Percentiles rank a stretch among this genome's conserved stretches.
phyloP scores from a whole-genome alignment of 495 filamentous ascomycete species.

The Tetracladium setigerum region DNA sequence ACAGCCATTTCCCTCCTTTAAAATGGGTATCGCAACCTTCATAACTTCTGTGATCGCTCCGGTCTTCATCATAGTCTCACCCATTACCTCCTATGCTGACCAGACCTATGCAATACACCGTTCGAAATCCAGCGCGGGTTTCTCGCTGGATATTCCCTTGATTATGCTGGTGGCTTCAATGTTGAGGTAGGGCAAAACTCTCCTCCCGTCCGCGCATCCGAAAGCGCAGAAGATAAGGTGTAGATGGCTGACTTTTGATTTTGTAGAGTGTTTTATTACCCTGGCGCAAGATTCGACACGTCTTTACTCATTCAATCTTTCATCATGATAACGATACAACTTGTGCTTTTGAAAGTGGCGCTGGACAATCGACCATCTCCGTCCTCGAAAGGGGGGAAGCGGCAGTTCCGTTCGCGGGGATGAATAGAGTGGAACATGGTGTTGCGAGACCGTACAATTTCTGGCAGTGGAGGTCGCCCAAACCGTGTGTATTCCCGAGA shows the following conservation, averaged over 20 bases:
- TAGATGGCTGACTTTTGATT: conserved; percentile 2
- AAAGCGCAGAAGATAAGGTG: not conserved
- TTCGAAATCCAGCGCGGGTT: conserved; percentile 75
- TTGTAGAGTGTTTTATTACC: conserved; percentile 84
- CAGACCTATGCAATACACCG: conserved; percentile 87
- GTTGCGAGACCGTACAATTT: conserved; percentile 71
- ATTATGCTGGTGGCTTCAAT: conserved; percentile 97
- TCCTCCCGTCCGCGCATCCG: not conserved
- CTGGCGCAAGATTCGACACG: conserved; percentile 74
- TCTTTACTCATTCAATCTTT: conserved; percentile 78
- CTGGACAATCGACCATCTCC: conserved; percentile 75
- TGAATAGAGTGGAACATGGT: conserved; percentile 44
- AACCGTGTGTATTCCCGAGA: conserved; percentile 53
- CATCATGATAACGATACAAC: conserved; percentile 79
- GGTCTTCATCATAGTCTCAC: conserved; percentile 66
- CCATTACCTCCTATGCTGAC: conserved; percentile 81
- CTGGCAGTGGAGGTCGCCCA: conserved; percentile 84
- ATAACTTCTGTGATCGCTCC: conserved; percentile 44
- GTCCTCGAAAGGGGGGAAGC: conserved; percentile 48
- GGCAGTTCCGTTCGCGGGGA: conserved; percentile 45
- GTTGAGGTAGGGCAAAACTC: conserved; percentile 55
- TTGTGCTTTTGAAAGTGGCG: conserved; percentile 80
- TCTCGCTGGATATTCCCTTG: conserved; percentile 80
- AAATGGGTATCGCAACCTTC: conserved; percentile 20
- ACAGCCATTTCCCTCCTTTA: not conserved